Evolutionary conservation across 345 rosid species (phyloP).

Genomic region (Kandelia obovata): DNA sequence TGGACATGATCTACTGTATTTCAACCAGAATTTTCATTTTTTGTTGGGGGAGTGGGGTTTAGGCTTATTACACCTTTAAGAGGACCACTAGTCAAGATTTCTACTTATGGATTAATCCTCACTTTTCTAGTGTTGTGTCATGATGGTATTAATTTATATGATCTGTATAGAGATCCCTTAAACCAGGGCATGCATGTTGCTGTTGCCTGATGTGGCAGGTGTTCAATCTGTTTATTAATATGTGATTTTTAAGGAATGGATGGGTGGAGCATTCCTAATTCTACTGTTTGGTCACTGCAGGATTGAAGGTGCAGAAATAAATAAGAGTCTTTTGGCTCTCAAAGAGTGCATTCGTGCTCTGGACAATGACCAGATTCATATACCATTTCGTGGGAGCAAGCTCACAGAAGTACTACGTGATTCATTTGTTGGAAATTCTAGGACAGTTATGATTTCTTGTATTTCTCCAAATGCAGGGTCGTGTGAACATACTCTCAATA

Average conservation of each 20-base stretch:
- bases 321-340: slow-evolving; percentile 96
- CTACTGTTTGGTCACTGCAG: slow-evolving; percentile 33
- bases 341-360: slow-evolving; percentile 98
- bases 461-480: slow-evolving; percentile 97
- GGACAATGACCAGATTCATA: slow-evolving; percentile 93
- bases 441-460: slow-evolving; percentile 97
- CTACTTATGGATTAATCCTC: no score
- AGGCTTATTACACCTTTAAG: no score
- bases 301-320: slow-evolving; percentile 96
- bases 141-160: no score
- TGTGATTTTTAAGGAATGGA: background rate
- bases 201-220: no score
- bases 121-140: no score
- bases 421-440: slow-evolving; percentile 96
- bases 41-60: no score
- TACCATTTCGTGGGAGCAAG: slow-evolving; percentile 96
- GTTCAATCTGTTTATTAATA: background rate
- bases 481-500: slow-evolving; percentile 90
- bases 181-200: no score
- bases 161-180: no score
- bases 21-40: no score
- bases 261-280: slow-evolving; percentile 8
- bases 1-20: no score
- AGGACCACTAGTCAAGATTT: no score
- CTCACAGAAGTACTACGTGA: slow-evolving; percentile 98